Percentiles rank a stretch among this genome's conserved stretches.
Evolutionary conservation across 257 asterid species (phyloP).

Genomic region (Cruciata laevipes): DNA sequence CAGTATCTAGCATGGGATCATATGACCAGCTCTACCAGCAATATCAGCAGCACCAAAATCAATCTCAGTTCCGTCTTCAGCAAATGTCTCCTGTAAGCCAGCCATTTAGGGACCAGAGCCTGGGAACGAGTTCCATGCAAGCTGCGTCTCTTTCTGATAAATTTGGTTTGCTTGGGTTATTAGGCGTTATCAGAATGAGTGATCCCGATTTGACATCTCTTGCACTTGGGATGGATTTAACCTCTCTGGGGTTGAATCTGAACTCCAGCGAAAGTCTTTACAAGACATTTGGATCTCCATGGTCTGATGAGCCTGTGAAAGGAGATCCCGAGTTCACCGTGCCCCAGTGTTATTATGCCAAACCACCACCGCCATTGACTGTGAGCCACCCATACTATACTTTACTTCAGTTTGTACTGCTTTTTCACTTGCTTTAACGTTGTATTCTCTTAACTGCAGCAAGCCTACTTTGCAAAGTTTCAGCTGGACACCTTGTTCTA

Average conservation of each 20-base stretch:
- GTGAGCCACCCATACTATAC: constrained; percentile 38
- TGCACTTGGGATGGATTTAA: constrained; percentile 92
- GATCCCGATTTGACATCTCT: constrained; percentile 86
- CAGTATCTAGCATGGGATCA: constrained; percentile 72
- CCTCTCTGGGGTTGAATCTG: constrained; percentile 90
- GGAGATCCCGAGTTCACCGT: constrained; percentile 90
- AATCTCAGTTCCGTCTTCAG: constrained; percentile 78
- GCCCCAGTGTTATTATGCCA: constrained; percentile 86
- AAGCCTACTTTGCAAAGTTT: constrained; percentile 75
- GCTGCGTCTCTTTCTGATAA: constrained; percentile 58
- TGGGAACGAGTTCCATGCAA: constrained; percentile 63
- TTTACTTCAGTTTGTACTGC: constrained; percentile 13
- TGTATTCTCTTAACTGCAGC: constrained; percentile 51
- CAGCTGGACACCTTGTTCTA: constrained; percentile 83
- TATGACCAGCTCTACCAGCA: constrained; percentile 91
- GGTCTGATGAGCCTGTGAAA: constrained; percentile 93
- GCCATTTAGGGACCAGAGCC: constrained; percentile 70
- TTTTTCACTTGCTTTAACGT: constrained; percentile 28
- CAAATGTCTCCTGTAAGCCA: constrained; percentile 82
- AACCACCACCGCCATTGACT: constrained; percentile 72
- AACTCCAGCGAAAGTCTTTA: constrained; percentile 84
- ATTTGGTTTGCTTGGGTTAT: constrained; percentile 84
- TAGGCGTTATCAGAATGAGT: constrained; percentile 79
- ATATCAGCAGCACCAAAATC: constrained; percentile 84
- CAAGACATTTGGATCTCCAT: constrained; percentile 87